phyloP scores from a whole-genome alignment of 83 land plant genomes.

The Picea mariana region DNA sequence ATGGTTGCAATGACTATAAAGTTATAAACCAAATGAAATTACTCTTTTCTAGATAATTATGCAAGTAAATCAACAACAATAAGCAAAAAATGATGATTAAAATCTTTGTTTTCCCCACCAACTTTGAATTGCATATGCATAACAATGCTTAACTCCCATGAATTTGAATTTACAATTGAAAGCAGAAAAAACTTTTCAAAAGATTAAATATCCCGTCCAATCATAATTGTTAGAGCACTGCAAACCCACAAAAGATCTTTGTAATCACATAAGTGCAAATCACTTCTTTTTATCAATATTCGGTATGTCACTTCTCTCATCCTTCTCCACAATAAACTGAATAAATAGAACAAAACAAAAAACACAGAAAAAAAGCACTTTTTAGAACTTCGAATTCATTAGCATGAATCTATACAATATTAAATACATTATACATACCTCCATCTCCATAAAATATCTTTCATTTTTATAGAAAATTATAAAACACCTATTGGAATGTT shows the following conservation, averaged over 20 bases:
- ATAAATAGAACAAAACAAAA: background rate
- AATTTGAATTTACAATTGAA: too few relatives aligned
- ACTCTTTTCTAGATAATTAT: too few relatives aligned
- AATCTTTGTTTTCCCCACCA: too few relatives aligned
- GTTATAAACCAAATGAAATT: too few relatives aligned
- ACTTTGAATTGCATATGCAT: too few relatives aligned
- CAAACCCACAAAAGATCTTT: background rate
- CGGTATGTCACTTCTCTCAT: slow-evolving; percentile 15
- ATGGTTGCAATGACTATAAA: too few relatives aligned
- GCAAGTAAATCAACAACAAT: too few relatives aligned
- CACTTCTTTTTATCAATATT: slow-evolving; percentile 61
- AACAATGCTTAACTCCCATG: too few relatives aligned
- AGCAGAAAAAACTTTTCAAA: too few relatives aligned
- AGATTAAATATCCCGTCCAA: background rate
- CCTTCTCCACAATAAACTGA: slow-evolving; percentile 57
- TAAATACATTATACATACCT: too few relatives aligned
- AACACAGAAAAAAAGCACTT: background rate
- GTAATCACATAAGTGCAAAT: background rate
- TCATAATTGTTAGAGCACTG: background rate
- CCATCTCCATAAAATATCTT: background rate
- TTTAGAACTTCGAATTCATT: background rate
- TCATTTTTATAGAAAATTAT: background rate
- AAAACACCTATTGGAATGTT: slow-evolving; percentile 37
- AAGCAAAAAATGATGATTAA: too few relatives aligned
- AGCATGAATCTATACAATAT: background rate